These are phyloP conservation scores for Stipa capillata DNA, from an alignment of 176 grass and related monocot species.

Conservation along the genomic window DNA sequence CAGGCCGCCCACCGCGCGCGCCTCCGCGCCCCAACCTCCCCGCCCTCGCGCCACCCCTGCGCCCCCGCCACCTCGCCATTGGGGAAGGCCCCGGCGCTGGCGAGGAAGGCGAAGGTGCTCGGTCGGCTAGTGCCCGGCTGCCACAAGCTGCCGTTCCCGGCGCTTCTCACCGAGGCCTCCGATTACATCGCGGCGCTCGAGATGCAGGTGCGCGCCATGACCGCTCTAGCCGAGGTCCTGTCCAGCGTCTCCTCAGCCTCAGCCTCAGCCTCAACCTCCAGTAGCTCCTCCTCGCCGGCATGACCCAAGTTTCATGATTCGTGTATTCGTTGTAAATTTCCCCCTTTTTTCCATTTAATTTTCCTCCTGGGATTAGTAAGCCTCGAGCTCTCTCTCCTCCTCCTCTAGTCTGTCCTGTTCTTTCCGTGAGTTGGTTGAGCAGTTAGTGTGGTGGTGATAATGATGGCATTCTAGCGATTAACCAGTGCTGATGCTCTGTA, in stretches of 20 bases:
- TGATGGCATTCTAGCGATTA: constrained; percentile 30
- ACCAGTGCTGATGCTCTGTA: constrained; percentile 23
- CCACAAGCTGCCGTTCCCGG: constrained; percentile 53
- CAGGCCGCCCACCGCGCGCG: constrained; percentile 29
- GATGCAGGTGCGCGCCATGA: constrained; percentile 88
- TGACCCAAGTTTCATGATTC: constrained; percentile 29
- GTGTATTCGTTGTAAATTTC: constrained; percentile 56
- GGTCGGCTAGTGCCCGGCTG: constrained; percentile 69
- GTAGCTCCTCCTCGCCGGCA: not conserved
- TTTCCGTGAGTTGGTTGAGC: constrained; percentile 10
- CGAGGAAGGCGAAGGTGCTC: constrained; percentile 53
- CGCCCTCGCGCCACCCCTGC: not conserved
- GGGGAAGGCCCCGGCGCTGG: not conserved
- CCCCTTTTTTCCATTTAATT: not conserved
- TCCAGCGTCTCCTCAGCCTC: constrained; percentile 10
- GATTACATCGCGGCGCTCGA: constrained; percentile 86
- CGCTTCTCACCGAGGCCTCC: constrained; percentile 52
- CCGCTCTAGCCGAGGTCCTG: constrained; percentile 51
- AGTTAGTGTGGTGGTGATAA: constrained; percentile 29
- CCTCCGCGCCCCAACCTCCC: not conserved
- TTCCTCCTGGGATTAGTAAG: constrained; percentile 34
- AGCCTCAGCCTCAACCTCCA: not conserved
- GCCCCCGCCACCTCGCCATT: not conserved
- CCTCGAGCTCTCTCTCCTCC: not conserved
- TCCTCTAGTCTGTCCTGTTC: constrained; percentile 14